Conservation (phyloP, 352 stramenopile species). For the Pythium plurisporium region DNA sequence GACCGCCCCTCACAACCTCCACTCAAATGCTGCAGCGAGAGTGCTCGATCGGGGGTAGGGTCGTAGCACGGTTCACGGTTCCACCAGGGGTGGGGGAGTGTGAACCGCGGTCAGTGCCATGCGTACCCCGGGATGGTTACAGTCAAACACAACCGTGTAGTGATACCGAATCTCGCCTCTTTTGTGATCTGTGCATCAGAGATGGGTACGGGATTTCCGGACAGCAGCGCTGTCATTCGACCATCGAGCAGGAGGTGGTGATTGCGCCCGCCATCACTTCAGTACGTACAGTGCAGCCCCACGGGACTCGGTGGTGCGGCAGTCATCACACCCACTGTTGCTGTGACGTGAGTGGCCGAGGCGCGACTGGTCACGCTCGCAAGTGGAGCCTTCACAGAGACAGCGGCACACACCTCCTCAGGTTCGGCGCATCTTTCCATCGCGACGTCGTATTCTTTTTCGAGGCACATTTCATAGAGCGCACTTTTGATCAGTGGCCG, state of each 20-base stretch:
- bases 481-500: too few relatives aligned
- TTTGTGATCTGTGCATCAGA: background rate
- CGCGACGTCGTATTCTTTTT: too few relatives aligned
- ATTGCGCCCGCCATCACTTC: background rate
- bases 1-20: conserved; percentile 15
- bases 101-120: conserved; percentile 12
- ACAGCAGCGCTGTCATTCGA: conserved; percentile 3
- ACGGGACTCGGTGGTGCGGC: background rate
- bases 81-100: background rate
- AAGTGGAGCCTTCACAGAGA: conserved; percentile 2
- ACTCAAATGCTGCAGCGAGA: conserved; percentile 13
- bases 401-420: conserved; percentile 11
- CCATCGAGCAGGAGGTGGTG: conserved; percentile 2
- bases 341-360: background rate
- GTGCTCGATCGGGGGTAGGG: conserved; percentile 9
- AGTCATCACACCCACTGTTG: background rate
- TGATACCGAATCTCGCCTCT: background rate
- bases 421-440: background rate
- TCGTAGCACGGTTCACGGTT: conserved; percentile 13
- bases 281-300: background rate
- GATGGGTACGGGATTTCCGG: conserved; percentile 8
- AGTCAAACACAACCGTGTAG: background rate
- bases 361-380: conserved; percentile 9
- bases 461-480: too few relatives aligned
- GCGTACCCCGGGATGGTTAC: conserved; percentile 1